A percentile compares a stretch with the other conserved stretches of the same genome.
Evolutionary conservation across 1,284 basidiomycete genomes (phyloP).

Genomic region (Macrocybe sp.): DNA sequence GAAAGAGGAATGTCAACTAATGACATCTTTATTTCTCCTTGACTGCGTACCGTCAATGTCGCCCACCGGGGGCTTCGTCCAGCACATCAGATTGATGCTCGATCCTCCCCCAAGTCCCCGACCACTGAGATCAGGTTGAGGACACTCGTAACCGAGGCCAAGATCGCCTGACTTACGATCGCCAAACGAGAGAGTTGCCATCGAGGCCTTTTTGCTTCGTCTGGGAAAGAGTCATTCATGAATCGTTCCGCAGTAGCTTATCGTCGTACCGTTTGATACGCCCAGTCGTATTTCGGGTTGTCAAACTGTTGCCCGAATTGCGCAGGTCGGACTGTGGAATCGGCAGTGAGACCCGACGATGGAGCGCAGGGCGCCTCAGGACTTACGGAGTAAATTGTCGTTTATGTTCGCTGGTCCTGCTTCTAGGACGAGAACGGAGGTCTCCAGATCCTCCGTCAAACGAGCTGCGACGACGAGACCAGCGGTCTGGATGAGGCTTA

Average conservation of each 20-base stretch:
- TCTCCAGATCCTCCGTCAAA: slow-evolving; percentile 36
- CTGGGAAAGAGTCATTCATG: not conserved
- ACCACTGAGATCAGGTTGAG: slow-evolving; percentile 6
- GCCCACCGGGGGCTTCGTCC: slow-evolving; percentile 23
- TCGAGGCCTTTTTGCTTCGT: slow-evolving; percentile 7
- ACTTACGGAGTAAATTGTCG: not conserved
- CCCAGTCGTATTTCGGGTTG: slow-evolving; percentile 5
- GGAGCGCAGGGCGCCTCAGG: not conserved
- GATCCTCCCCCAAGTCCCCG: slow-evolving; percentile 24
- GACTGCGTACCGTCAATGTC: slow-evolving; percentile 22
- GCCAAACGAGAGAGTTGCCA: slow-evolving; percentile 7
- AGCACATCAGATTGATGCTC: slow-evolving; percentile 26
- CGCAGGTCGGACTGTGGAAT: not conserved
- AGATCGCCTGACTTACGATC: slow-evolving; percentile 10
- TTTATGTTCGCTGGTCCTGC: slow-evolving; percentile 1
- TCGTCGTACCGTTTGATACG: not conserved
- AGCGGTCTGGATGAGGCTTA: slow-evolving; percentile 21
- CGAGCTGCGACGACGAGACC: slow-evolving; percentile 43
- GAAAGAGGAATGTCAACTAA: not conserved
- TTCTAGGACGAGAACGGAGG: slow-evolving; percentile 23
- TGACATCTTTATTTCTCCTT: not conserved
- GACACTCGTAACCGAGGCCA: not conserved
- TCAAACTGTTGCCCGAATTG: not conserved
- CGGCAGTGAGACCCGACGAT: not conserved
- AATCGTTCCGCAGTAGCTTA: not conserved